A percentile compares a stretch with the other conserved stretches of the same genome.
phyloP scores from a whole-genome alignment of 352 stramenopile species.

The Pythium insidiosum region DNA sequence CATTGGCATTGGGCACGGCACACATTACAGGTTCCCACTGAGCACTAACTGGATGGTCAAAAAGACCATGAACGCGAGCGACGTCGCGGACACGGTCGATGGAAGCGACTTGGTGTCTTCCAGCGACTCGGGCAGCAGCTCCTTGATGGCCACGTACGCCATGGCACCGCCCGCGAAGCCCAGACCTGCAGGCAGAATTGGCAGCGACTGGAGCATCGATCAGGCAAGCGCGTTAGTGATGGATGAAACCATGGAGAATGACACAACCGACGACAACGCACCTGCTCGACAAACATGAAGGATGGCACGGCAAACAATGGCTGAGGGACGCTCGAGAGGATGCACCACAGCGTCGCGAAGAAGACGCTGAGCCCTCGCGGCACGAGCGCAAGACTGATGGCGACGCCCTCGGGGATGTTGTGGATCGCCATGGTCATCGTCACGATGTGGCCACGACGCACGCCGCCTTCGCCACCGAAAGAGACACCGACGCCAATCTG shows the following conservation, averaged over 20 bases:
- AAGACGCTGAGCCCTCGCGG: constrained; percentile 88
- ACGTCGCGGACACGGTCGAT: constrained; percentile 56
- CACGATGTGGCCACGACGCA: constrained; percentile 94
- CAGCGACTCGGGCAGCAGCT: constrained; percentile 73
- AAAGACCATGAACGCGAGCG: constrained; percentile 75
- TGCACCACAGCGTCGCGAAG: constrained; percentile 84
- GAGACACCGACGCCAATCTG: constrained; percentile 94
- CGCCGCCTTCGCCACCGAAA: constrained; percentile 91
- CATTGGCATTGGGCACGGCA: too few species aligned
- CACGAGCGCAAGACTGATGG: constrained; percentile 93
- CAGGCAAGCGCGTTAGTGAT: too few species aligned
- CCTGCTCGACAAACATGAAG: constrained; percentile 86
- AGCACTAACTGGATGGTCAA: constrained; percentile 77
- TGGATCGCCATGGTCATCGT: constrained; percentile 97
- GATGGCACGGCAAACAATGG: constrained; percentile 97
- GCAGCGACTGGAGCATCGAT: constrained; percentile 90
- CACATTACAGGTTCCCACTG: constrained; percentile 39
- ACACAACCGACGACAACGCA: background rate
- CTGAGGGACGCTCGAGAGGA: constrained; percentile 90
- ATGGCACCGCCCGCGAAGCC: constrained; percentile 97
- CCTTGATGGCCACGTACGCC: constrained; percentile 91
- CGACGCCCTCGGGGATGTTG: constrained; percentile 98
- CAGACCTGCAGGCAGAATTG: constrained; percentile 92
- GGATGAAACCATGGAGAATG: background rate
- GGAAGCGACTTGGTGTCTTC: constrained; percentile 78